Evolutionary conservation across 306 rosid species (phyloP).

Genomic region (Gastrolobium bilobum): DNA sequence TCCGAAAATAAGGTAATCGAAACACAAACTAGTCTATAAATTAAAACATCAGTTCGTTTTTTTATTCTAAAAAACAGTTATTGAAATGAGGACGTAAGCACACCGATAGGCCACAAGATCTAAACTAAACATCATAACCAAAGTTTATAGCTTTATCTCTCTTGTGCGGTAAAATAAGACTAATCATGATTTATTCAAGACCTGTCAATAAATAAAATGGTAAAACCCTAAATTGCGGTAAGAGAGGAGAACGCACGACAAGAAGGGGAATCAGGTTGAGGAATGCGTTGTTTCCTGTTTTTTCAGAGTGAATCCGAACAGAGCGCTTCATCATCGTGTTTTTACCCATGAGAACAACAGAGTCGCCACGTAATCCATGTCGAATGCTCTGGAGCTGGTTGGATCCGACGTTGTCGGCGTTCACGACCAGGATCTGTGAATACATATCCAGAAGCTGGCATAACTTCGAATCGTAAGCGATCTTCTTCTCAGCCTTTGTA

Average conservation of each 20-base stretch:
- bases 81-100: too few species aligned
- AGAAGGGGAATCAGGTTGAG: slow-evolving; percentile 89
- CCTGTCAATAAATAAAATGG: neutral
- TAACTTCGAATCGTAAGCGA: slow-evolving; percentile 75
- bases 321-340: slow-evolving; percentile 99
- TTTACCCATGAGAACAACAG: slow-evolving; percentile 90
- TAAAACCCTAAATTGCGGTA: neutral
- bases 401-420: slow-evolving; percentile 94
- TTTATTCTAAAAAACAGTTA: too few species aligned
- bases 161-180: too few species aligned
- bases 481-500: slow-evolving; percentile 87
- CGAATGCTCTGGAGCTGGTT: slow-evolving; percentile 87
- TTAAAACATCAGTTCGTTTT: too few species aligned
- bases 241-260: slow-evolving; percentile 52
- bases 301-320: slow-evolving; percentile 73
- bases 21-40: slow-evolving; percentile 62
- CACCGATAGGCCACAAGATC: too few species aligned
- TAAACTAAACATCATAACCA: too few species aligned
- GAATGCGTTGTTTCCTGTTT: slow-evolving; percentile 70
- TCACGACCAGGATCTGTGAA: slow-evolving; percentile 79
- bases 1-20: too few species aligned
- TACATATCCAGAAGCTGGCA: slow-evolving; percentile 79
- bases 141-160: too few species aligned
- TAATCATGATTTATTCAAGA: neutral
- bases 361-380: slow-evolving; percentile 86